These are phyloP conservation scores for Colletotrichum theobromicola DNA, from an alignment of 2,329 filamentous ascomycete genomes.

Conservation along the genomic window DNA sequence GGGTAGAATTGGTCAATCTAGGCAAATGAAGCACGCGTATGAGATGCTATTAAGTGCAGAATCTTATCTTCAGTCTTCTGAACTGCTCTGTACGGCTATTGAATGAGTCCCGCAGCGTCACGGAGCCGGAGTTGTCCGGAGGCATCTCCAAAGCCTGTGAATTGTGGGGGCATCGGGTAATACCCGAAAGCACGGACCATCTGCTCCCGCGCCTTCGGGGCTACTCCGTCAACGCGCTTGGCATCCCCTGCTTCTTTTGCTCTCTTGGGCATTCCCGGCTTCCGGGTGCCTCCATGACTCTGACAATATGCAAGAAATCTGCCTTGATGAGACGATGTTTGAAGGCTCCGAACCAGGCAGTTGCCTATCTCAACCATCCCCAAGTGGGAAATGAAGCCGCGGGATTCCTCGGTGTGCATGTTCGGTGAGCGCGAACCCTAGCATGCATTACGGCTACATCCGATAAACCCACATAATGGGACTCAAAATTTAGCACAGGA, in stretches of 20 bases:
- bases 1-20: background rate
- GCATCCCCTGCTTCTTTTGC: background rate
- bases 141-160: background rate
- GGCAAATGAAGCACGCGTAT: background rate
- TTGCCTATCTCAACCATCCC: background rate
- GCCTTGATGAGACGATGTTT: background rate
- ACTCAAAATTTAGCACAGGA: background rate
- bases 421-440: background rate
- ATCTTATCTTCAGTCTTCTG: background rate
- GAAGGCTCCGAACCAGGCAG: background rate
- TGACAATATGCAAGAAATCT: background rate
- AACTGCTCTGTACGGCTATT: background rate
- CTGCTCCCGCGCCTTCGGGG: background rate
- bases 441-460: background rate
- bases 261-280: background rate
- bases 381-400: background rate
- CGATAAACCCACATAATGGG: background rate
- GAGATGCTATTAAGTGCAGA: background rate
- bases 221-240: background rate
- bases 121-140: background rate
- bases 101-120: background rate
- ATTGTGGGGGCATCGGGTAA: background rate
- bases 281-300: background rate
- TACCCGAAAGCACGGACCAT: background rate
- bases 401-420: rapidly evolving